Conservation (phyloP, 306 rosid species). For the Prosopis cineraria region DNA sequence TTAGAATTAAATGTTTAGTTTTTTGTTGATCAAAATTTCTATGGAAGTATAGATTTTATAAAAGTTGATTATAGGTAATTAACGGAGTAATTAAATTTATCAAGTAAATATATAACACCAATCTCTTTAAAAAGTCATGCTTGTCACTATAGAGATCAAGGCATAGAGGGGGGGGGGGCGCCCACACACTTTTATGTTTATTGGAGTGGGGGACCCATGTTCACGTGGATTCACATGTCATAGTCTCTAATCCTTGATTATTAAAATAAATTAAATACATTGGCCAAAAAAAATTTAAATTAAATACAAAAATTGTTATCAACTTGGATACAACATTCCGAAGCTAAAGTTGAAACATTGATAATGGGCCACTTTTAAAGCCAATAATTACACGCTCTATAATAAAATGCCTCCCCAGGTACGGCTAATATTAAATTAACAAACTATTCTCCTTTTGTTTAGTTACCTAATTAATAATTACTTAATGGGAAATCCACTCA, state of each 20-base stretch:
- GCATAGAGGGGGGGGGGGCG: too few species aligned
- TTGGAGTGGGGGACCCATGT: conserved; percentile 64
- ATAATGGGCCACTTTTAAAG: conserved; percentile 40
- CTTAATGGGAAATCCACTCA: conserved; percentile 51
- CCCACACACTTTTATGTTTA: too few species aligned
- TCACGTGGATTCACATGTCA: conserved; percentile 78
- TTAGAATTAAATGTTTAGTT: too few species aligned
- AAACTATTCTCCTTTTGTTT: conserved; percentile 21
- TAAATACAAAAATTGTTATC: conserved; percentile 30
- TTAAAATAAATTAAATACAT: conserved; percentile 1
- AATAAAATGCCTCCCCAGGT: conserved; percentile 34
- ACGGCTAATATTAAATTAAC: conserved; percentile 25
- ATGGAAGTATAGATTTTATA: background rate
- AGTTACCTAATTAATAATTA: conserved; percentile 14
- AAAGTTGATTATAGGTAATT: background rate
- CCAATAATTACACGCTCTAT: conserved; percentile 46
- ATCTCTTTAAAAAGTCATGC: conserved; percentile 35
- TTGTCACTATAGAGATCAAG: conserved; percentile 26
- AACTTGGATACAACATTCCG: conserved; percentile 47
- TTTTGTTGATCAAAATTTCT: background rate
- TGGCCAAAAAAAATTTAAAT: too few species aligned
- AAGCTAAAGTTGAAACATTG: conserved; percentile 48
- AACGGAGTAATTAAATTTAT: background rate
- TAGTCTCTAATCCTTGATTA: conserved; percentile 49
- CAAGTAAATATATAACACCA: conserved; percentile 12